Conservation (phyloP, 495 filamentous ascomycete genomes). For the Jackrogersella minutella region DNA sequence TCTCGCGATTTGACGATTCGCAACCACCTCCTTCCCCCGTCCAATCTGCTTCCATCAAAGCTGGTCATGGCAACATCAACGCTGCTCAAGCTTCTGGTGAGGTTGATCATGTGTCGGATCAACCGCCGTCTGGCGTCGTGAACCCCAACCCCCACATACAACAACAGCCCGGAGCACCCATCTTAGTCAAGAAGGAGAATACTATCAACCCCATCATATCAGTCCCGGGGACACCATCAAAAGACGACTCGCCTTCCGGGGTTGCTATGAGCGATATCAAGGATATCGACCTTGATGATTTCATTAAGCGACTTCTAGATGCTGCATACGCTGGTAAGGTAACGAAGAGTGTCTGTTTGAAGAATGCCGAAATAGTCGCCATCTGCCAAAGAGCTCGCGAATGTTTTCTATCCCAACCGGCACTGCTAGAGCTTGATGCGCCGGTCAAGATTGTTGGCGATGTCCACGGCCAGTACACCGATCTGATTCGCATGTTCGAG, state of each 20-base stretch:
- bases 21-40: constrained; percentile 90
- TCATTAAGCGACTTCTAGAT: constrained; percentile 93
- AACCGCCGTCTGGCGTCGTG: constrained; percentile 73
- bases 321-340: constrained; percentile 96
- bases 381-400: constrained; percentile 89
- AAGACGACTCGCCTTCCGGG: constrained; percentile 48
- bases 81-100: constrained; percentile 86
- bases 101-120: constrained; percentile 95
- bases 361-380: constrained; percentile 95
- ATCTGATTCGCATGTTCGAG: constrained; percentile 97
- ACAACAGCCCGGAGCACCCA: constrained; percentile 74
- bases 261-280: constrained; percentile 82
- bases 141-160: constrained; percentile 54
- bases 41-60: constrained; percentile 73
- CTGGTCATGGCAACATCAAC: constrained; percentile 77
- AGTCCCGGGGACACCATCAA: constrained; percentile 45
- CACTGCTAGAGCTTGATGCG: constrained; percentile 89
- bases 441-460: constrained; percentile 99
- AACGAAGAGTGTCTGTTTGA: constrained; percentile 94
- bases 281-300: constrained; percentile 92
- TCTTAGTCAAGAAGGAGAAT: constrained; percentile 81
- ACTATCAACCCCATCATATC: constrained; percentile 60
- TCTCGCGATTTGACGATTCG: constrained; percentile 57
- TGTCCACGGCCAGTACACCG: constrained; percentile 97
- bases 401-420: constrained; percentile 89